Conservation (phyloP, 345 rosid genomes). For the Salix arbutifolia region DNA sequence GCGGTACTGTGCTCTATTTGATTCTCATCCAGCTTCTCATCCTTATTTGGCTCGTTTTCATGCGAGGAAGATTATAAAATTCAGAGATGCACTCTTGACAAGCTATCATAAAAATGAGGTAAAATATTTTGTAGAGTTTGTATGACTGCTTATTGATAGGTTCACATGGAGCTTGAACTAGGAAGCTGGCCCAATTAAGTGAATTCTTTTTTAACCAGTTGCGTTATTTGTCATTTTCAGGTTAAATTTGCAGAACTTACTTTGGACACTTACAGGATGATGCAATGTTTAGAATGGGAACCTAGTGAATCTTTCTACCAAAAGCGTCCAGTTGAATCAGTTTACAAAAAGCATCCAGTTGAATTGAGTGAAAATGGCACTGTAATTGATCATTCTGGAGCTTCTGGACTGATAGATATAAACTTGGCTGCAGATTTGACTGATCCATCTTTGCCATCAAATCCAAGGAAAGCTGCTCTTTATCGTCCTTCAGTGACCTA, state of each 20-base stretch:
- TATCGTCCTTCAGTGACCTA: conserved; percentile 87
- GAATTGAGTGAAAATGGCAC: conserved; percentile 72
- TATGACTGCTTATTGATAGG: conserved; percentile 4
- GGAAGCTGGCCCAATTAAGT: neutral
- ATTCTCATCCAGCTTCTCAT: conserved; percentile 68
- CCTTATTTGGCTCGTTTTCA: conserved; percentile 75
- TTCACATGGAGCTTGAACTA: neutral
- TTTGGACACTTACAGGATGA: conserved; percentile 80
- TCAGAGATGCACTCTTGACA: conserved; percentile 73
- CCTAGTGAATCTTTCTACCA: conserved; percentile 71
- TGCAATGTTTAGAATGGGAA: conserved; percentile 98
- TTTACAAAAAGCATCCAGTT: conserved; percentile 17
- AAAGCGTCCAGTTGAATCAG: conserved; percentile 36
- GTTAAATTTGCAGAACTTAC: conserved; percentile 94
- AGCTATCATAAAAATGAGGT: conserved; percentile 92
- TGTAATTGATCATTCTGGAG: conserved; percentile 58
- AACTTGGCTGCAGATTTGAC: conserved; percentile 66
- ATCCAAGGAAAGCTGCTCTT: conserved; percentile 87
- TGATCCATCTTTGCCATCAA: conserved; percentile 70
- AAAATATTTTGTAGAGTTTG: neutral
- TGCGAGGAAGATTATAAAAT: conserved; percentile 73
- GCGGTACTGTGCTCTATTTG: conserved; percentile 62
- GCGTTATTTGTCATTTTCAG: conserved; percentile 36
- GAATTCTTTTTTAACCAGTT: conserved; percentile 2
- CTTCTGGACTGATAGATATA: conserved; percentile 81